Base-by-base conservation (phyloP, 1,284 basidiomycete species). In the Moesziomyces globuligerus region DNA sequence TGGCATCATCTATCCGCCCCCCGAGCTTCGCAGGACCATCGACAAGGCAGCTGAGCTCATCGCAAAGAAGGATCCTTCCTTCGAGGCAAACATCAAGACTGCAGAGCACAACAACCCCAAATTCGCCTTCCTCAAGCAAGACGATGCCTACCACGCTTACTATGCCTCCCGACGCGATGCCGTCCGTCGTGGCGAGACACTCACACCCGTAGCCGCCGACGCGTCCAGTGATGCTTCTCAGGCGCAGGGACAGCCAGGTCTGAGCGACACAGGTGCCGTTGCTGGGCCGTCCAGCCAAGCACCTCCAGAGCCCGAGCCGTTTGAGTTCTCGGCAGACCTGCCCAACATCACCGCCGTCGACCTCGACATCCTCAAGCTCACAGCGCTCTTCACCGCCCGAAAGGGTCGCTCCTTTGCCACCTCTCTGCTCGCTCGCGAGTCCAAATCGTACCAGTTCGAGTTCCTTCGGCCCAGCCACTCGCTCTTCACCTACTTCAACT, bases 361-460 rank as follows among this genome's bases (percentile, higher is more conserved):
- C 82, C 83, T 98, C 25, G 84, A 85, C 50, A 82, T 85, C 41
- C 71, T 85, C 40, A 83, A 83, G 34, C 86, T 98, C 46, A 98
- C 96, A 2, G 96, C 96, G 7, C 87, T 98, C 24, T 97, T 96
- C 84, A 94, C 94, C 23, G 96, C 96, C 25, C 90, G 91, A 20
- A 89, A 93, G 51, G 96, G 96, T 3, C 89, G 91, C 25, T 86
- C 87, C 21, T 99, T 98, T 85, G 88, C 97, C 13, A 88, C 89
- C 6, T 87, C 90, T 8, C 88, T 99, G 24, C 92, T 92, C 5
- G 86, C 88, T n/a, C 88, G 90, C 47, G 96, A 99, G 85, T 90
- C 91, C 17, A 88, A 92, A 34, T 98, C 98, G 84, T 96, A 93
- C 81, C 95, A 98, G 79, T 99, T 98, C 80, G 96, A 98, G 82